Conservation (phyloP, 2,329 filamentous ascomycete genomes). For the Tolypocladium sp. region DNA sequence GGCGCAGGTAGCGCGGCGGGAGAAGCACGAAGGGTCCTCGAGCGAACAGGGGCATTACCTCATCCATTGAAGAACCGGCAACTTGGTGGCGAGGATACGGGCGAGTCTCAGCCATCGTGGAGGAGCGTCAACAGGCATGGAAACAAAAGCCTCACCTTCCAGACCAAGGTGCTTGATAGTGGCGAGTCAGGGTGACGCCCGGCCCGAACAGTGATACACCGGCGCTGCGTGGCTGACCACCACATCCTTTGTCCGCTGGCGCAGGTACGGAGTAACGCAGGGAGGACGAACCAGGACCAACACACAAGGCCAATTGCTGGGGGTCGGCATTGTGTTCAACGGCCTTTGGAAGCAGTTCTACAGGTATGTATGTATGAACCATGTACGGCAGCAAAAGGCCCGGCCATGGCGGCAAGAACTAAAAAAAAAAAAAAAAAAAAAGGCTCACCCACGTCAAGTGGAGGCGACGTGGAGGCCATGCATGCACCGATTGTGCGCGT, state of each 20-base stretch:
- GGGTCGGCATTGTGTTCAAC: not conserved
- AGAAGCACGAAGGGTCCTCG: not conserved
- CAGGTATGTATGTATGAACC: no score
- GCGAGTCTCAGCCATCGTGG: not conserved
- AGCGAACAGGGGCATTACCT: not conserved
- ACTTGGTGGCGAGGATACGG: not conserved
- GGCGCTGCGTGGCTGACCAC: not conserved
- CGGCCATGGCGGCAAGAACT: not conserved
- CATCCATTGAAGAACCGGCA: not conserved
- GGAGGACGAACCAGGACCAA: not conserved
- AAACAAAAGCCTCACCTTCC: not conserved
- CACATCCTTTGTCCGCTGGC: not conserved
- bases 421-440: no score
- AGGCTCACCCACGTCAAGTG: not conserved
- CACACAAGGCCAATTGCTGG: not conserved
- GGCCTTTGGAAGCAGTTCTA: not conserved
- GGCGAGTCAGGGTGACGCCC: not conserved
- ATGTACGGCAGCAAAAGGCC: not conserved
- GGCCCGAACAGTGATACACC: not conserved
- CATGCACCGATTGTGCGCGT: no score
- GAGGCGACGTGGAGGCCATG: no score
- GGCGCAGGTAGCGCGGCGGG: not conserved
- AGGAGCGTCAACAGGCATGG: not conserved
- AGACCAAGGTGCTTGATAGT: not conserved
- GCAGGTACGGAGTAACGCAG: not conserved